Percentiles rank a stretch among this genome's conserved stretches.
These are phyloP conservation scores for Trichosporon sp. DNA, from an alignment of 1,284 basidiomycete genomes.

Conservation along the genomic window DNA sequence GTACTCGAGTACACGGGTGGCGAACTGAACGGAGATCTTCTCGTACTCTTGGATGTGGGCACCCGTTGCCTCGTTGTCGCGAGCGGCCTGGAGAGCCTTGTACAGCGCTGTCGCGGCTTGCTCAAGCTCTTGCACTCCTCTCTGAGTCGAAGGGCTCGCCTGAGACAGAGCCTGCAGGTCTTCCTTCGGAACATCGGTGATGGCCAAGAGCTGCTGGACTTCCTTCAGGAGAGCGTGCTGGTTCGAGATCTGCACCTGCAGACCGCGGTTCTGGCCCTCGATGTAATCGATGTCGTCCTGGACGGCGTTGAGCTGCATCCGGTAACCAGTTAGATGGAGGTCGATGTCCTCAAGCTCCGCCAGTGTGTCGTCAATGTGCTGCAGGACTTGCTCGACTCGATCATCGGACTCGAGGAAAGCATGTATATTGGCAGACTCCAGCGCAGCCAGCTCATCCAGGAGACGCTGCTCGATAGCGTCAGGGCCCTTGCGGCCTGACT, in stretches of 20 bases:
- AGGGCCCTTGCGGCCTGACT: conserved; percentile 61
- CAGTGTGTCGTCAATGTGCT: conserved; percentile 84
- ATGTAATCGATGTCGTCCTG: conserved; percentile 93
- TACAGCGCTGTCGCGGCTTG: conserved; percentile 85
- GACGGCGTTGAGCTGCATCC: conserved; percentile 90
- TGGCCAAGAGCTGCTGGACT: conserved; percentile 84
- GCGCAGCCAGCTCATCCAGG: conserved; percentile 79
- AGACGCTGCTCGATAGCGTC: conserved; percentile 85
- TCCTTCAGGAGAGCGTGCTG: conserved; percentile 80
- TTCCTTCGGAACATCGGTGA: conserved; percentile 82
- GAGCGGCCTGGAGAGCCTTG: conserved; percentile 89
- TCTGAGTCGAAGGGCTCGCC: conserved; percentile 76
- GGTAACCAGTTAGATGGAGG: conserved; percentile 81
- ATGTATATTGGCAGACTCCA: conserved; percentile 97
- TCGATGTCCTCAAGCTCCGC: conserved; percentile 84
- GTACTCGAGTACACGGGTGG: conserved; percentile 85
- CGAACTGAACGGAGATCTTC: conserved; percentile 84
- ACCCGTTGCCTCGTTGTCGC: conserved; percentile 89
- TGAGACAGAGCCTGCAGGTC: conserved; percentile 77
- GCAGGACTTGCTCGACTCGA: conserved; percentile 80
- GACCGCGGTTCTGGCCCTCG: conserved; percentile 91
- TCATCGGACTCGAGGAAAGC: conserved; percentile 93
- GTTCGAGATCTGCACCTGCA: conserved; percentile 97
- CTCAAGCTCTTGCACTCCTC: conserved; percentile 78
- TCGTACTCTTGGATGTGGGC: conserved; percentile 87